Evolutionary conservation across 139 green algal species (phyloP).

Genomic region (Micromonas pusilla): DNA sequence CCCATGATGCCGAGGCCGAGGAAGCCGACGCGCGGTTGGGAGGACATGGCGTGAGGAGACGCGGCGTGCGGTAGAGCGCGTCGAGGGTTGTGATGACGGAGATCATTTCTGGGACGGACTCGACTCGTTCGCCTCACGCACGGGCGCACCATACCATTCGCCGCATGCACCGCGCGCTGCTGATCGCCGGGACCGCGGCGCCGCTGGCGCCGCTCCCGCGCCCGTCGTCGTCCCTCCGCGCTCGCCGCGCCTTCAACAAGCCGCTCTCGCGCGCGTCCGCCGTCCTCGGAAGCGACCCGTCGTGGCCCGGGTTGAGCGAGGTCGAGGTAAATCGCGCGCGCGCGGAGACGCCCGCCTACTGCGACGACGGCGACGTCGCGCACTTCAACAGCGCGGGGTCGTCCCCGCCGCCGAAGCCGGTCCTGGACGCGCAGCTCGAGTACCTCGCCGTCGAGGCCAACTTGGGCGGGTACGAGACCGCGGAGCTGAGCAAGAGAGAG

Average conservation of each 20-base stretch:
- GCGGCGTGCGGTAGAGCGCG: neutral
- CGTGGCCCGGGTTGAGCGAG: neutral
- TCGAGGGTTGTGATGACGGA: neutral
- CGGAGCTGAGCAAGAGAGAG: neutral
- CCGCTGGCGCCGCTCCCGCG: too few relatives aligned
- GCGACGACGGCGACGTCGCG: neutral
- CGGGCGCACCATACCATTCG: too few relatives aligned
- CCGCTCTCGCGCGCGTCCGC: too few relatives aligned
- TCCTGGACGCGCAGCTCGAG: slow-evolving; percentile 5
- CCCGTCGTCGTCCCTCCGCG: too few relatives aligned
- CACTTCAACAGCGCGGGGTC: slow-evolving; percentile 14
- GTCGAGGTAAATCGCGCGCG: neutral
- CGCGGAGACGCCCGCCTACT: neutral
- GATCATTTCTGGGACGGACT: too few relatives aligned
- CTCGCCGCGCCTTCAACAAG: too few relatives aligned
- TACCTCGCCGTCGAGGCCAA: neutral
- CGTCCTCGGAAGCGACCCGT: too few relatives aligned
- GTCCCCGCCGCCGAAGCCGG: neutral
- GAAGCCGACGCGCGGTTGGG: slow-evolving; percentile 15
- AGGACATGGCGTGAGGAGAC: neutral
- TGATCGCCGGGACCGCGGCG: too few relatives aligned
- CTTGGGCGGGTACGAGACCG: slow-evolving; percentile 1
- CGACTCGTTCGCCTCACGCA: too few relatives aligned
- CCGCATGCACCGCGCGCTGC: too few relatives aligned
- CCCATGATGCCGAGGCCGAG: slow-evolving; percentile 32